A percentile compares a stretch with the other conserved stretches of the same genome.
Conservation (phyloP, 2,329 filamentous ascomycete genomes). For the Cryphonectria parasitica region DNA sequence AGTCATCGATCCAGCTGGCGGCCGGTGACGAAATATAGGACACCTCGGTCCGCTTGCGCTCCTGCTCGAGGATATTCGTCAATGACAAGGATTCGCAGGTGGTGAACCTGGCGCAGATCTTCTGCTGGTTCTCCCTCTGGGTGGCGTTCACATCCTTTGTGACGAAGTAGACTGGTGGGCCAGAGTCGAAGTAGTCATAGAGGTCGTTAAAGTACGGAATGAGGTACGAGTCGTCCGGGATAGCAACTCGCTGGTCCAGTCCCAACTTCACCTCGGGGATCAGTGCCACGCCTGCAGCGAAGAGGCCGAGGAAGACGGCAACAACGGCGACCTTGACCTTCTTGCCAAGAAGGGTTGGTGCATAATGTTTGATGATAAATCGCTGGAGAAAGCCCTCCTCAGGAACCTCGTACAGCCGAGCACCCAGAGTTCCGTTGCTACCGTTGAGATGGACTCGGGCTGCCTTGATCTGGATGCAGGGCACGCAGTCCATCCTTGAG, state of each 20-base stretch:
- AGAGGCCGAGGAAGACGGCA: conserved; percentile 81
- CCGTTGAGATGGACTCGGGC: conserved; percentile 69
- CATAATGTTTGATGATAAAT: conserved; percentile 90
- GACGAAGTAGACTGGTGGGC: conserved; percentile 96
- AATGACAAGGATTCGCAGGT: conserved; percentile 84
- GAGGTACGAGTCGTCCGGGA: conserved; percentile 91
- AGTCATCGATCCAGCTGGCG: conserved; percentile 97
- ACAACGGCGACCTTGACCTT: conserved; percentile 79
- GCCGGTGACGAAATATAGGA: conserved; percentile 88
- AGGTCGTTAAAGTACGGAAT: conserved; percentile 97
- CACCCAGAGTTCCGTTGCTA: conserved; percentile 61
- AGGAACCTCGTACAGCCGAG: conserved; percentile 71
- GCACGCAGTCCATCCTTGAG: conserved; percentile 87
- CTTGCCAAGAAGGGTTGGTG: conserved; percentile 77
- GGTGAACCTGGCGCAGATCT: conserved; percentile 89
- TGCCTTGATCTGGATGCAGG: conserved; percentile 80
- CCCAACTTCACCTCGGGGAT: conserved; percentile 85
- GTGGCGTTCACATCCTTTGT: conserved; percentile 81
- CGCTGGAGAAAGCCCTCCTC: conserved; percentile 83
- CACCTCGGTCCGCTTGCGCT: conserved; percentile 84
- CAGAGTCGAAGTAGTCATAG: conserved; percentile 87
- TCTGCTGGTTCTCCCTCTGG: conserved; percentile 73
- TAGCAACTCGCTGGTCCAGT: conserved; percentile 90
- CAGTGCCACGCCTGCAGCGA: conserved; percentile 82
- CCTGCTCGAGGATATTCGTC: conserved; percentile 88